Base-by-base conservation (phyloP, 2,329 filamentous ascomycete genomes). In the Alternaria alternata region DNA sequence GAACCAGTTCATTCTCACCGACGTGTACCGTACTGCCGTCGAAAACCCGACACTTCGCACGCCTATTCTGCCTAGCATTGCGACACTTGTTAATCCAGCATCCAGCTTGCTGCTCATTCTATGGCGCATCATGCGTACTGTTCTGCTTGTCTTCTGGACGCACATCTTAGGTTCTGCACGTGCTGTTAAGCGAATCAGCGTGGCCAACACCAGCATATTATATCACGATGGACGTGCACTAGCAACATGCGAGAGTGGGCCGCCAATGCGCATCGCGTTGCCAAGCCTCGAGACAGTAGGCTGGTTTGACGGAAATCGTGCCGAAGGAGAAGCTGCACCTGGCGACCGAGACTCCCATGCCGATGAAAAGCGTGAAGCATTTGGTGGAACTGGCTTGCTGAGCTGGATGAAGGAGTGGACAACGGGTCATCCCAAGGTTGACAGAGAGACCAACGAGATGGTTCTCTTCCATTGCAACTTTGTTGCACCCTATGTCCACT, bases 321-420 rank as follows among this genome's bases (percentile, higher is more conserved):
- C 85, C 18, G 87, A 90, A 58, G 81, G 81, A 16, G 77, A 88
- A 81, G 38, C 38, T 81, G 38, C 12, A 34, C 32, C 65, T 20
- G 52, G 57, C 66, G 43, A 57, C 62, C 42, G 46, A 71, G 52
- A 75, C 42, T 24, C 49, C 5, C 22, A 64, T 77, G 1, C 16
- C 28, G 48, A 61, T 18, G 46, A 59, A 26, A 28, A 57, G 8
- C 41, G 51, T 7, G 56, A 58, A 18, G 54, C 62, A 4, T 86
- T 89, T 64, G 87, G 87, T 5, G 87, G 86, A 7, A 71, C 80
- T 1, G 86, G 87, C 0, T 62, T 85, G 2, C 71, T 88, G 24
- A 83, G 83, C 38, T 91, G 87, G 70, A 88, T 91, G 85, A 86
- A 84, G 63, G 88, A 91, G 73, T 91, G 88, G 88, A 90, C 88